Base-by-base conservation (phyloP, 129 eudicot species). In the Erigeron canadensis region DNA sequence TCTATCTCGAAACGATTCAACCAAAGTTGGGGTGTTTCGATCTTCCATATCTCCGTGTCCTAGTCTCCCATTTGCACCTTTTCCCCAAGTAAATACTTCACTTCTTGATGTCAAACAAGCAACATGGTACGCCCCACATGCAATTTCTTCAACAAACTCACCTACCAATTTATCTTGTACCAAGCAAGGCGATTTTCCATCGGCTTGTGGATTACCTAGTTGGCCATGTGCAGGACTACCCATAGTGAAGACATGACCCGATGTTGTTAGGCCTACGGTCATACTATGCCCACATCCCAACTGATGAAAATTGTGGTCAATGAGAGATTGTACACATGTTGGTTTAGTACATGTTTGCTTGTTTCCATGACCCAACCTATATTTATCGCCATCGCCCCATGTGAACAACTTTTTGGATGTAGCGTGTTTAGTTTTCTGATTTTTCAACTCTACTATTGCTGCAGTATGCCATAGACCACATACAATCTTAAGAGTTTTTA, bases 391-490 rank as follows among this genome's bases (percentile, higher is more conserved):
- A 54, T 89, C 96, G 0, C 98, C 98, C 98, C 98, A 93, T 0
- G 98, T 89, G 86, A 89, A 93, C 34, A 93, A 66, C 67, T 93
- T 93, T 69, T 84, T 76, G 5, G 92, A 77, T 10, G 64, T 37
- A 55, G 81, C 82, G 53, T 70, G 85, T 65, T 82, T 11, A 21
- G 82, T 65, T 3, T 78, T 38, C 7, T 77, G 85, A 77, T 60
- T 89, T 50, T 75, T 54, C 10, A 85, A 77, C 59, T 93, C 98
- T 19, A 93, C 84, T 16, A 93, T 89, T 9, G 96, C 98, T 37
- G 98, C 96, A 42, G 98, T 87, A 56, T 93, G 98, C 98, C 98
- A 93, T 9, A 87, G 75, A 7, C 98, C 98, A 70, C 98, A 93
- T 2, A 95, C 87, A 67, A 93, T 88, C 63, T 88, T 88, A 19